These are phyloP conservation scores for Ceratocystis eucalypticola DNA, from an alignment of 2,329 filamentous ascomycete species.

Conservation along the genomic window DNA sequence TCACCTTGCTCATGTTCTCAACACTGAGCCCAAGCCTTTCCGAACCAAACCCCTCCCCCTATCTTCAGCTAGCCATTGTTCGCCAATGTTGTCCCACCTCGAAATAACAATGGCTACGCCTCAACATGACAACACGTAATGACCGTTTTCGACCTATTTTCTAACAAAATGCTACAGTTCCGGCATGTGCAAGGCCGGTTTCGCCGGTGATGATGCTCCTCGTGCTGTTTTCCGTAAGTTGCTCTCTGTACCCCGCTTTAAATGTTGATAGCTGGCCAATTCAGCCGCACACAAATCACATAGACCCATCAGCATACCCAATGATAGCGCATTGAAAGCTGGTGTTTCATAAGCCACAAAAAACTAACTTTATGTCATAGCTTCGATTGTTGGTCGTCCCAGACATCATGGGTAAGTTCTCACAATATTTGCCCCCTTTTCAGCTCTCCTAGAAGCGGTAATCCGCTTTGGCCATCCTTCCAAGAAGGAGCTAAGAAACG, in stretches of 20 bases:
- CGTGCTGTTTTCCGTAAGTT: conserved; percentile 98
- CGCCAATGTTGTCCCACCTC: not conserved
- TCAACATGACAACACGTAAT: not conserved
- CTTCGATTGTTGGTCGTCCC: conserved; percentile 98
- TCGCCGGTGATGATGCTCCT: conserved; percentile 99
- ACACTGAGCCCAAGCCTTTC: conserved; percentile 21
- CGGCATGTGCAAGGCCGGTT: conserved; percentile 99
- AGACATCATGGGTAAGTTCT: conserved; percentile 94
- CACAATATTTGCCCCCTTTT: conserved; percentile 7
- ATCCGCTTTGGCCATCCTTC: conserved; percentile 14
- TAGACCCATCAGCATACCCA: conserved; percentile 21
- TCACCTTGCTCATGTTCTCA: conserved; percentile 27
- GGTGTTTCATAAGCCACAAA: not conserved
- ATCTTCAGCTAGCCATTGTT: conserved; percentile 16
- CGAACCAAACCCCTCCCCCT: conserved; percentile 16
- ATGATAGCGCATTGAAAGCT: not conserved
- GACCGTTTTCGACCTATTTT: conserved; percentile 4
- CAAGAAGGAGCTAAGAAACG: not conserved
- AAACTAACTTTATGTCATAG: conserved; percentile 34
- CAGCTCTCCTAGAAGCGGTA: conserved; percentile 3
- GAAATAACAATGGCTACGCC: not conserved
- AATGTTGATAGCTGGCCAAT: conserved; percentile 19
- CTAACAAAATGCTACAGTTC: conserved; percentile 48
- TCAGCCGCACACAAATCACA: not conserved
- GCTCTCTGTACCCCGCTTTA: conserved; percentile 47